These are phyloP conservation scores for Colletotrichum scovillei DNA, from an alignment of 2,329 filamentous ascomycete species.

Conservation along the genomic window DNA sequence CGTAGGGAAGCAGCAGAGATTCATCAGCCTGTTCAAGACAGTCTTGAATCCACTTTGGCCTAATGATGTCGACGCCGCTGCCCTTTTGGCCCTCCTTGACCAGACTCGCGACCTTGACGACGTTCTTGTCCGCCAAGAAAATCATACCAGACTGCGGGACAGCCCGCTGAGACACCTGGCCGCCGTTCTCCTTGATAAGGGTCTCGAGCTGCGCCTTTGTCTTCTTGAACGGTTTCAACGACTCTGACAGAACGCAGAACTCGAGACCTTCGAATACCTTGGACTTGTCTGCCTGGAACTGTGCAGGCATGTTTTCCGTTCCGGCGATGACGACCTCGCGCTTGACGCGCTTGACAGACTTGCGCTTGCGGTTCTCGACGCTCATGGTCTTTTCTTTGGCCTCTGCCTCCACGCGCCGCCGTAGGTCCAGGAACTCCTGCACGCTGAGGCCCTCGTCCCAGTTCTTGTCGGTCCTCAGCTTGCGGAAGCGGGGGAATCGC, in stretches of 20 bases:
- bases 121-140: slow-evolving; percentile 81
- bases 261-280: slow-evolving; percentile 79
- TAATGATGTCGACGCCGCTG: slow-evolving; percentile 77
- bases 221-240: slow-evolving; percentile 75
- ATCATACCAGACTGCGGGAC: slow-evolving; percentile 71
- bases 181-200: slow-evolving; percentile 86
- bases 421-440: slow-evolving; percentile 80
- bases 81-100: slow-evolving; percentile 81
- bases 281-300: slow-evolving; percentile 67
- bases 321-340: slow-evolving; percentile 79
- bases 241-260: slow-evolving; percentile 88
- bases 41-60: slow-evolving; percentile 85
- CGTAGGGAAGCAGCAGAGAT: slow-evolving; percentile 72
- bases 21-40: slow-evolving; percentile 72
- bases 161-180: slow-evolving; percentile 80
- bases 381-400: slow-evolving; percentile 80
- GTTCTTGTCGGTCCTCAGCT: slow-evolving; percentile 81
- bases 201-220: slow-evolving; percentile 83
- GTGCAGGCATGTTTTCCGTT: slow-evolving; percentile 60
- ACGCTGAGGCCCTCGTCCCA: slow-evolving; percentile 86
- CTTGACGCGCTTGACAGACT: slow-evolving; percentile 71
- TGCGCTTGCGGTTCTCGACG: slow-evolving; percentile 74
- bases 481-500: slow-evolving; percentile 91
- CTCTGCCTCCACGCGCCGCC: slow-evolving; percentile 76
- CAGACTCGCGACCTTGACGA: slow-evolving; percentile 85